Evolutionary conservation across 2,329 filamentous ascomycete genomes (phyloP).

Genomic region (Cladophialophora carrionii): DNA sequence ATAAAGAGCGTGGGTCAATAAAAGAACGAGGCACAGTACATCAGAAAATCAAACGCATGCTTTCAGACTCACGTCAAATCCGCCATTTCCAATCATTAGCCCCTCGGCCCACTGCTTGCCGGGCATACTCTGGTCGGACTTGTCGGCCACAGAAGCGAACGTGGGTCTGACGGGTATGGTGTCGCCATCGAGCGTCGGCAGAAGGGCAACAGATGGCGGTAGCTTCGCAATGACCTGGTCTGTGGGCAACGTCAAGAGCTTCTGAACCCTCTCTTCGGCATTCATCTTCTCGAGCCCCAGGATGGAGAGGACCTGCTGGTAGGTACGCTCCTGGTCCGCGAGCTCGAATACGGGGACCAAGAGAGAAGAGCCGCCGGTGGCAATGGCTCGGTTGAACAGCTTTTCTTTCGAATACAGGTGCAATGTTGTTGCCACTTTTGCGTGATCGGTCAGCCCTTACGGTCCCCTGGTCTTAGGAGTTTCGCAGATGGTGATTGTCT

Average conservation of each 20-base stretch:
- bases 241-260: conserved; percentile 47
- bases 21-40: not conserved
- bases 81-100: conserved; percentile 55
- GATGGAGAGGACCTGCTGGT: conserved; percentile 47
- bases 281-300: conserved; percentile 44
- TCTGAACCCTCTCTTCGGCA: conserved; percentile 48
- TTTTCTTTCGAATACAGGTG: conserved; percentile 45
- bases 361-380: conserved; percentile 52
- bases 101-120: conserved; percentile 53
- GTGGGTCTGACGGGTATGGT: conserved; percentile 42
- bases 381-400: conserved; percentile 49
- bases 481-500: conserved; percentile 23
- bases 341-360: conserved; percentile 48
- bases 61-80: conserved; percentile 50
- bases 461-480: not conserved
- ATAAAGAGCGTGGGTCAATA: not conserved
- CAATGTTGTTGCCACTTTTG: conserved; percentile 41
- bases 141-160: conserved; percentile 36
- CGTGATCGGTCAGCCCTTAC: conserved; percentile 3
- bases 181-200: conserved; percentile 51
- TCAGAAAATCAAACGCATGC: conserved; percentile 7
- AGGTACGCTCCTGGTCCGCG: conserved; percentile 48
- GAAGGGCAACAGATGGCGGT: conserved; percentile 43
- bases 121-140: conserved; percentile 41
- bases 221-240: conserved; percentile 50